Evolutionary conservation across 2,329 filamentous ascomycete species (phyloP).

Genomic region (Aspergillus sp.): DNA sequence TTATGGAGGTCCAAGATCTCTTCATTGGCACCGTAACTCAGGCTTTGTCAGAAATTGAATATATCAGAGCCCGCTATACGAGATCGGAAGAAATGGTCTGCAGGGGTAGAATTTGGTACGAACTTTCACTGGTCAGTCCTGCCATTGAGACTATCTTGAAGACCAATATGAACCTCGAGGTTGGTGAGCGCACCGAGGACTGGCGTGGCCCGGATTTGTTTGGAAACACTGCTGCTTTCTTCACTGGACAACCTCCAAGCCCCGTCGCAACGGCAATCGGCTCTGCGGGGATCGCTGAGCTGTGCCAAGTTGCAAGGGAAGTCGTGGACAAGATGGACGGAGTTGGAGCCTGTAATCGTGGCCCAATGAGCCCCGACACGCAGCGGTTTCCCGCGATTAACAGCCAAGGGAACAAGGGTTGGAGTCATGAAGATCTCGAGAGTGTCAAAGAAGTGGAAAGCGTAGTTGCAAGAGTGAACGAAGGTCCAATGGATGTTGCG

Average conservation of each 20-base stretch:
- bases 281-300: conserved; percentile 23
- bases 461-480: not conserved
- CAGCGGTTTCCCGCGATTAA: not conserved
- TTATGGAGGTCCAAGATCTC: conserved; percentile 42
- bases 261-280: conserved; percentile 29
- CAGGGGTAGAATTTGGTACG: conserved; percentile 38
- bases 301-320: conserved; percentile 31
- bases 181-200: conserved; percentile 34
- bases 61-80: conserved; percentile 29
- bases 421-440: conserved; percentile 18
- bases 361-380: conserved; percentile 2
- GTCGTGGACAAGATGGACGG: conserved; percentile 40
- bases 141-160: conserved; percentile 34
- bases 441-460: conserved; percentile 25
- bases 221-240: conserved; percentile 22
- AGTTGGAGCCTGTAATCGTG: conserved; percentile 33
- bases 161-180: conserved; percentile 32
- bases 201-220: conserved; percentile 33
- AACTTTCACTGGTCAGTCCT: conserved; percentile 38
- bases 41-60: conserved; percentile 19
- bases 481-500: not conserved
- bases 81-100: conserved; percentile 30
- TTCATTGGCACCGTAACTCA: conserved; percentile 18
- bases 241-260: conserved; percentile 13
- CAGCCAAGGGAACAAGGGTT: conserved; percentile 6